Base-by-base conservation (phyloP, 441 rosid species). In the Populus hybrid region DNA sequence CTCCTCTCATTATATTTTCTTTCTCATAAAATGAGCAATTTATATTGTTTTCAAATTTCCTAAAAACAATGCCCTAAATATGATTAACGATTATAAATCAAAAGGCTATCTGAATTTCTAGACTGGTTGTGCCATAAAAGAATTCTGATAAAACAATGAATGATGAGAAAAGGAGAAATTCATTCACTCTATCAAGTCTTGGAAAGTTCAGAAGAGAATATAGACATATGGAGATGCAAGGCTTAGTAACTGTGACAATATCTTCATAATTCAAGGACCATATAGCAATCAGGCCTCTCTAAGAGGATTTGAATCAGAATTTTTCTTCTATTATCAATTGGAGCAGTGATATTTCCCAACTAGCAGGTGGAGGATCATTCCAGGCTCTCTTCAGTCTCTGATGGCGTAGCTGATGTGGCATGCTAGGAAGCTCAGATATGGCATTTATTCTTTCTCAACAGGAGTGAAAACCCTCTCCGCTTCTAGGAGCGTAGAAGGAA, bases 91-190 rank as follows among this genome's bases (percentile, higher is more conserved):
- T 12, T 14, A 70, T 35, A 70, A 21, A 70, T 21, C 26, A 21
- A 38, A 40, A 4, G 12, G 28, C 73, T 26, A 9, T 34, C 8
- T 18, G 5, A 10, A 18, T 71, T 61, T 14, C 73, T 14, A 40
- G 50, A 40, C 1, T 40, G 46, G 12, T 40, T 10, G 4, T 40
- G 28, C 42, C 30, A 40, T 3, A 42, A 70, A 10, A 23, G 10
- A 34, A 26, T 70, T 69, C 59, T 54, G 10, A 70, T n/a, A 10
- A 36, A 2, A 14, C 40, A 38, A 36, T 38, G 42, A 70, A 70
- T 38, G 72, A 50, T 50, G n/a, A 70, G 57, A 46, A 69, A 69
- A 36, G 54, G 72, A 36, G 72, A 69, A 69, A 38, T n/a, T 20
- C 50, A 23, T 66, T 8, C 72, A 3, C 61, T 70, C 32, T 5